Base-by-base conservation (phyloP, 2,329 filamentous ascomycete genomes). In the Verticillium longisporum region DNA sequence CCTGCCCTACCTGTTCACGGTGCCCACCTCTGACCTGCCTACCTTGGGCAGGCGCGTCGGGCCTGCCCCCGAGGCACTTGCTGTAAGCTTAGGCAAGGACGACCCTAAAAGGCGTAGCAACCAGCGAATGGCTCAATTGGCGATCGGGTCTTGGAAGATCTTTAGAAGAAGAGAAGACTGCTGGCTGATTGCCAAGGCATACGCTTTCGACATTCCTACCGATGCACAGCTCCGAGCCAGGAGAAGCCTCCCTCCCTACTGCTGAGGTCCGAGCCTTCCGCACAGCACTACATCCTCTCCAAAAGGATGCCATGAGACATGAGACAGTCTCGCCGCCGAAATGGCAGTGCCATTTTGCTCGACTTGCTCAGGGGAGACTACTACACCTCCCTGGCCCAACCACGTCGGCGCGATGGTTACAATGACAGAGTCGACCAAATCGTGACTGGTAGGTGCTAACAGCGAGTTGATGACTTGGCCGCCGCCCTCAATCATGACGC, bases 401-500 rank as follows among this genome's bases (percentile, higher is more conserved):
- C 92, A 98, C 0, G 87, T 91, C 9, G 94, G 94, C 3, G 94
- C 92, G 69, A 97, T 87, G 0, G 94, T 97, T 61, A 97, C 82
- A 68, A 98, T 89, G 57, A 97, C 87, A 2, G 88, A 88, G 70
- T 91, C 83, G 53, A 96, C 80, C 9, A 92, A 76, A n/a, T 72
- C 68, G 15, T 84, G 78, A 68, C 87, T 85, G 33, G 78, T 77
- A 2, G 83, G 79, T 45, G 83, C 79, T n/a, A 98, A 79, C 18
- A 98, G 75, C 41, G 89, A 85, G 71, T 95, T 96, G 71, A 98
- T 91, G 37, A 97, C 86, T 10, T 81, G 79, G 0, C 85, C 93
- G 11, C 94, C 94, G 0, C 94, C 94, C 73, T 98, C 94, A 57
- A 98, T 83, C 94, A 97, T 97, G 61, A 97, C 80, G 70, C 92